Evolutionary conservation across 345 rosid genomes (phyloP).

Genomic region (Durio zibethinus): DNA sequence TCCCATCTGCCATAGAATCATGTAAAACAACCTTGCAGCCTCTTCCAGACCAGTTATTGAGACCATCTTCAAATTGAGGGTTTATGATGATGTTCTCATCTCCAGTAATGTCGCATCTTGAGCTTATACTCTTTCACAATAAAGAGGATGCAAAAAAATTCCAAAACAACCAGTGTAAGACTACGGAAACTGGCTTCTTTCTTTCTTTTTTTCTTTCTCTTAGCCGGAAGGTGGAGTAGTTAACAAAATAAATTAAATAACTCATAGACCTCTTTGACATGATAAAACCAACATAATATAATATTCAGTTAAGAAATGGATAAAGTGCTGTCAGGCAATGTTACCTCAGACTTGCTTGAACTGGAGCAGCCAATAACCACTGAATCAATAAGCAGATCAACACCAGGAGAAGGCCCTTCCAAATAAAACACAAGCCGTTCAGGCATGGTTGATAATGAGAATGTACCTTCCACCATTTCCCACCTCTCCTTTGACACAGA

Average conservation of each 20-base stretch:
- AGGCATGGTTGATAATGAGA: slow-evolving; percentile 59
- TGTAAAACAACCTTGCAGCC: slow-evolving; percentile 76
- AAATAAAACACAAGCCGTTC: slow-evolving; percentile 68
- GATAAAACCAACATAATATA: not conserved
- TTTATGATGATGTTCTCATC: slow-evolving; percentile 62
- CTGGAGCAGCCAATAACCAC: slow-evolving; percentile 53
- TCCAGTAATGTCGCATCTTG: slow-evolving; percentile 24
- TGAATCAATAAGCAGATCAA: slow-evolving; percentile 69
- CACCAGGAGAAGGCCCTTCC: slow-evolving; percentile 91
- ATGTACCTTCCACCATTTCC: slow-evolving; percentile 76
- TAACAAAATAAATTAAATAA: not conserved
- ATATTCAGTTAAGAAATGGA: not conserved
- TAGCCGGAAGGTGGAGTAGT: not conserved
- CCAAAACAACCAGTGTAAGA: not conserved
- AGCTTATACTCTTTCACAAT: slow-evolving; percentile 24
- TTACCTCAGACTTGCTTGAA: slow-evolving; percentile 46
- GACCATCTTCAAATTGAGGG: slow-evolving; percentile 77
- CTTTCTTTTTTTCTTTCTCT: not conserved
- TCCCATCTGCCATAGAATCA: slow-evolving; percentile 75
- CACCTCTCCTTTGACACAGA: slow-evolving; percentile 58
- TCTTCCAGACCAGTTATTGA: slow-evolving; percentile 88
- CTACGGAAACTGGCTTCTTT: not conserved
- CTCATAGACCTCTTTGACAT: not conserved
- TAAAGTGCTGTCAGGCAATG: not conserved
- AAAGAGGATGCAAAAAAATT: not conserved